Conservation (phyloP, 2,329 filamentous ascomycete species). For the Falciphora oryzae region DNA sequence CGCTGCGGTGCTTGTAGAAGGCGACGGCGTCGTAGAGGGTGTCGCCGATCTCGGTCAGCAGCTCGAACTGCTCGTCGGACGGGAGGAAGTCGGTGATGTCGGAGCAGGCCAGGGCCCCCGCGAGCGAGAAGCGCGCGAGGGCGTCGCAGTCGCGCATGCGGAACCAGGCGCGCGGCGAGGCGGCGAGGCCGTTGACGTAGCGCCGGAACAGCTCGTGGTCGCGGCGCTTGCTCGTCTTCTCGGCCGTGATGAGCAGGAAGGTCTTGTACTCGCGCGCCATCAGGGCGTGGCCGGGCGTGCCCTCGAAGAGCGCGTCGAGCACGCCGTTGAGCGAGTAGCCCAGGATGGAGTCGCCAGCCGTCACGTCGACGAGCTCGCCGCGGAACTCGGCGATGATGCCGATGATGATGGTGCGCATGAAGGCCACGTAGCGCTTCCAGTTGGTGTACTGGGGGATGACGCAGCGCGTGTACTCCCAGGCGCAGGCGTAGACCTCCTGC, state of each 20-base stretch:
- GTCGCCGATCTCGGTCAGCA: conserved; percentile 21
- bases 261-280: conserved; percentile 20
- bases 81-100: conserved; percentile 18
- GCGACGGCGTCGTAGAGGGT: conserved; percentile 26
- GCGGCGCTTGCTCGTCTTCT: conserved; percentile 16
- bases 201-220: conserved; percentile 21
- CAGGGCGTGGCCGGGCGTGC: conserved; percentile 11
- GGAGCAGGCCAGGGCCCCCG: conserved; percentile 24
- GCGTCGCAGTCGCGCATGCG: conserved; percentile 28
- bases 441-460: conserved; percentile 22
- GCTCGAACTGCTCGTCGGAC: conserved; percentile 17
- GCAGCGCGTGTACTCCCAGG: conserved; percentile 21
- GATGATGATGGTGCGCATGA: conserved; percentile 18
- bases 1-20: conserved; percentile 27
- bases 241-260: conserved; percentile 18
- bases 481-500: conserved; percentile 17
- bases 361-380: conserved; percentile 16
- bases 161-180: conserved; percentile 24
- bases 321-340: conserved; percentile 17
- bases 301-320: conserved; percentile 16
- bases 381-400: conserved; percentile 20
- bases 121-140: conserved; percentile 26
- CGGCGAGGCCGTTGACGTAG: conserved; percentile 23
- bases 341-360: conserved; percentile 1
- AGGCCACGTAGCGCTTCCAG: conserved; percentile 19